Base-by-base conservation (phyloP, 345 rosid genomes). In the Moricandia moricandioides region DNA sequence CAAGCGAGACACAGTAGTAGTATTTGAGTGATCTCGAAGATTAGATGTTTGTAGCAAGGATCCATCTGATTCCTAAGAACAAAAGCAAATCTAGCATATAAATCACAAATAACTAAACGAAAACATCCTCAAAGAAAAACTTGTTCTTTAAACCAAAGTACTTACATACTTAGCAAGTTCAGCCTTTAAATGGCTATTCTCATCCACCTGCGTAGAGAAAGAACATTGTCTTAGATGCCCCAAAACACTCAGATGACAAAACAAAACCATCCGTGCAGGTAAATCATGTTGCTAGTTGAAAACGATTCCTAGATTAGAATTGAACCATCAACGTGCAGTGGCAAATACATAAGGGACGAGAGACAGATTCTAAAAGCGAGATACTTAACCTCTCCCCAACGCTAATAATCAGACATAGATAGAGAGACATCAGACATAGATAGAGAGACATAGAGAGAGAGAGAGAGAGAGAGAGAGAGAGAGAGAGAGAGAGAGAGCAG, bases 101-200 rank as follows among this genome's bases (percentile, higher is more conserved):
- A 60, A 67, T n/a, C 30, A 67, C 29, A 37, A 51, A 11, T 3
- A 37, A 59, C n/a, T 13, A 18, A 66, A 34, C 17, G 26, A 66
- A 70, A 21, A 51, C 26, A 52, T 14, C 18, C 27, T 65, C 63
- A 47, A 7, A 17, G 47, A 62, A 17, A 57, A 6, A 34, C 64
- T 34, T 9, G 16, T 45, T 49, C 57, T 39, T 68, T 39, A 11
- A 59, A 13, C 68, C 72, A 37, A 33, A 39, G 4, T 6, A 74
- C 88, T 83, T 84, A 91, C 99, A 86, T 79, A 82, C 81, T 70
- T 84, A 62, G 88, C 87, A 26, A 91, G 87, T 69, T 91, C 92
- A 57, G 75, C 80, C 83, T 88, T 86, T 74, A 91, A 81, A 62
- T 84, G 85, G 63, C 72, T 84, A 66, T 90, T 91, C 85, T 95